Conservation (phyloP, 2,329 filamentous ascomycete species). For the Arthrobotrys pseudoclavata region DNA sequence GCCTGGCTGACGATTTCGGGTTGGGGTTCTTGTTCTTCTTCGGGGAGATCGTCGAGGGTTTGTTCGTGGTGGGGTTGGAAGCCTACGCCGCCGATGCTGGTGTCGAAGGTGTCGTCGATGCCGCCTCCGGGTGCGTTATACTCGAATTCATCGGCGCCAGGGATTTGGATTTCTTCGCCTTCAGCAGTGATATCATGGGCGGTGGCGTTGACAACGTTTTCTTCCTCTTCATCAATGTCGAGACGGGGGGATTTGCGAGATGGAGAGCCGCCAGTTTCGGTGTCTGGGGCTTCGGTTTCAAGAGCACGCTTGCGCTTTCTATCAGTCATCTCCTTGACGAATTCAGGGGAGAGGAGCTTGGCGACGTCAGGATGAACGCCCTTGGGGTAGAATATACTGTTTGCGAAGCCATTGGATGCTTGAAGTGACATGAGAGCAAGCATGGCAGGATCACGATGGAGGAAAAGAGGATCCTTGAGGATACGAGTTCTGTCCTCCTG, state of each 20-base stretch:
- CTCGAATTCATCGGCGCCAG: slow-evolving; percentile 67
- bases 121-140: slow-evolving; percentile 33
- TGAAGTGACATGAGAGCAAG: slow-evolving; percentile 92
- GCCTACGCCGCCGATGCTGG: slow-evolving; percentile 68
- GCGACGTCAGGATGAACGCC: slow-evolving; percentile 78
- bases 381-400: slow-evolving; percentile 63
- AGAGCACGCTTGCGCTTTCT: slow-evolving; percentile 85
- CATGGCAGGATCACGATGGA: slow-evolving; percentile 87
- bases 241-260: slow-evolving; percentile 78
- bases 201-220: slow-evolving; percentile 67
- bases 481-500: slow-evolving; percentile 89
- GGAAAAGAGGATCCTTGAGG: slow-evolving; percentile 82
- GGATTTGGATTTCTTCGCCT: slow-evolving; percentile 66
- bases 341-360: slow-evolving; percentile 89
- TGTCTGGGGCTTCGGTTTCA: slow-evolving; percentile 46
- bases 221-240: slow-evolving; percentile 75
- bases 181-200: slow-evolving; percentile 71
- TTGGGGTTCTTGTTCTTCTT: slow-evolving; percentile 65
- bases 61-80: slow-evolving; percentile 82
- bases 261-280: slow-evolving; percentile 46
- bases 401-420: slow-evolving; percentile 89
- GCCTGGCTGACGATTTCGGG: slow-evolving; percentile 70
- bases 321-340: slow-evolving; percentile 80
- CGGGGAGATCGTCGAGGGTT: slow-evolving; percentile 81
- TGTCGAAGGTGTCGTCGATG: slow-evolving; percentile 52